phyloP scores from a whole-genome alignment of 805 yeast genomes.

The Candida xiaguanensis region DNA sequence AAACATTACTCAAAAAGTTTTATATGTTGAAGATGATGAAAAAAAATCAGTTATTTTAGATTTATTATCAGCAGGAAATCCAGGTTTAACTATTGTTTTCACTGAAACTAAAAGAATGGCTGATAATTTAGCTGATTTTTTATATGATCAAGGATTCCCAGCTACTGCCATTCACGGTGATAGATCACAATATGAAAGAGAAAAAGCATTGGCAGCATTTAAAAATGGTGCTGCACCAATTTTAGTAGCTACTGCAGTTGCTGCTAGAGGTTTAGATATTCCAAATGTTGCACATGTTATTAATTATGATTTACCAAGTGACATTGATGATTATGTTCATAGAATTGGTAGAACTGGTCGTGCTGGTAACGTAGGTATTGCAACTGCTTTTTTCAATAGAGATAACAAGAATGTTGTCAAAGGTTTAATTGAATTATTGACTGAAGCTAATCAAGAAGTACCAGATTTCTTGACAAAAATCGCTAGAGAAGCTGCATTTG shows the following conservation, averaged over 20 bases:
- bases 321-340: constrained; percentile 97
- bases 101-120: constrained; percentile 99
- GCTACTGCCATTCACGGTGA: constrained; percentile 99
- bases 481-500: constrained; percentile 67
- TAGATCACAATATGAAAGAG: constrained; percentile 97
- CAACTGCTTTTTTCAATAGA: constrained; percentile 98
- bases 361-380: constrained; percentile 99
- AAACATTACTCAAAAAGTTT: constrained; percentile 91
- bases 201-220: constrained; percentile 92
- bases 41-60: constrained; percentile 86
- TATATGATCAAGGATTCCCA: constrained; percentile 84
- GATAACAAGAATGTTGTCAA: constrained; percentile 85
- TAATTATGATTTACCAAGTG: constrained; percentile 95
- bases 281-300: constrained; percentile 98
- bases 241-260: constrained; percentile 98
- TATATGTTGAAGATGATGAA: constrained; percentile 93
- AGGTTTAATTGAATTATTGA: constrained; percentile 79
- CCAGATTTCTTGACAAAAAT: constrained; percentile 83
- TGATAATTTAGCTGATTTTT: constrained; percentile 88
- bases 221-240: constrained; percentile 89
- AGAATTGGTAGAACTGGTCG: constrained; percentile 99
- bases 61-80: constrained; percentile 69
- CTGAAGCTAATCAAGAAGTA: constrained; percentile 97
- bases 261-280: constrained; percentile 99
- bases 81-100: constrained; percentile 87